Base-by-base conservation (phyloP, 1,284 basidiomycete genomes). In the Tranzscheliella williamsii region DNA sequence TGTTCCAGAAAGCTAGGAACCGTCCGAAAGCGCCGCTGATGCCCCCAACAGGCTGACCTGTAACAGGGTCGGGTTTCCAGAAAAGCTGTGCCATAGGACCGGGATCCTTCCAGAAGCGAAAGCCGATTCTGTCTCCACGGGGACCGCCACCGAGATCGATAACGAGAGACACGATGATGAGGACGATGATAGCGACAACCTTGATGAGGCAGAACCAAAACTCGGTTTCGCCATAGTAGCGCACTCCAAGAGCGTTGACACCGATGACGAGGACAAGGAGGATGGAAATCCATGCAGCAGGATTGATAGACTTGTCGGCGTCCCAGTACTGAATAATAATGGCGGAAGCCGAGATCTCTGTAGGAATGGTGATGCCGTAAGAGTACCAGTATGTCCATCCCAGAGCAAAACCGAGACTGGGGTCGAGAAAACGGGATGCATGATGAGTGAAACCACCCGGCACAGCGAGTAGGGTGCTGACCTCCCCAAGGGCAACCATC, bases 361-460 rank as follows among this genome's bases (percentile, higher is more conserved):
- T 86, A 2, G 89, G 88, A 18, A 90, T 81, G 46, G 88, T 78
- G 65, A 82, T 81, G 13, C 75, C 51, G 44, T 61, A 64, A 2
- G 55, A 63, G 36, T 63, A 58, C 57, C 62, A 61, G 88, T 88
- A 84, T 88, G 80, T 13, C 88, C 84, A 48, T 83, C 86, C 34
- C 83, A 76, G 33, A 84, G 71, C 60, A 32, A 75, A 72, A 1
- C 86, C 86, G 51, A 91, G 82, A 2, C 89, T 86, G 5, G 86
- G 85, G 70, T 89, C 85, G 21, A 90, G 86, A 73, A 90, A 90
- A 32, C 87, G 85, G 60, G 85, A 85, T 4, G 89, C 87, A 30
- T 91, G 81, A 39, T 84, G 86, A 75, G 91, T 87, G 75, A 90
- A 89, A 5, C 89, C 85, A 54, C 85, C 87, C 38, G 81, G 60